Evolutionary conservation across 2,329 filamentous ascomycete genomes (phyloP).

Genomic region (Pseudofabraea citricarpa): DNA sequence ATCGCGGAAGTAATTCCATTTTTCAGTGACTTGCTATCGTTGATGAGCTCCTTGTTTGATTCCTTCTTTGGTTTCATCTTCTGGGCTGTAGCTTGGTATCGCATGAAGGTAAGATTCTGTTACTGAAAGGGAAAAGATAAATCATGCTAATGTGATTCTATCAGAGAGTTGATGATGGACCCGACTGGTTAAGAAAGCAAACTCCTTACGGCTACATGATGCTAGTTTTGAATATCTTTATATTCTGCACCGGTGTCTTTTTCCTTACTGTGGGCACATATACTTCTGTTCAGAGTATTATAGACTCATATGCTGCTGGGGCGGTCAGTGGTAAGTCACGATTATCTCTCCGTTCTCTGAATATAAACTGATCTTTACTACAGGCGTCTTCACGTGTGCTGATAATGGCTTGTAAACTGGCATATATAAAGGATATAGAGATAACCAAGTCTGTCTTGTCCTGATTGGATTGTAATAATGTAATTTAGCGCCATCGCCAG

Average conservation of each 20-base stretch:
- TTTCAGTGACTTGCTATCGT: conserved; percentile 67
- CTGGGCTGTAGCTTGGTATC: conserved; percentile 78
- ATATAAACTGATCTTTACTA: background rate
- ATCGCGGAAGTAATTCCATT: conserved; percentile 92
- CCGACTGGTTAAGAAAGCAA: conserved; percentile 30
- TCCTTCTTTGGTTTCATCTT: conserved; percentile 96
- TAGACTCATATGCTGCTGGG: conserved; percentile 63
- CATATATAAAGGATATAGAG: no score
- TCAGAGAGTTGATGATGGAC: conserved; percentile 54
- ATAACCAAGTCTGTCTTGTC: no score
- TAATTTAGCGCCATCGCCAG: no score
- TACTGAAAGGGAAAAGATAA: no score
- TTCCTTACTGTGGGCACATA: conserved; percentile 84
- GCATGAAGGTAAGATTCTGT: no score
- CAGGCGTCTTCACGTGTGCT: conserved; percentile 64
- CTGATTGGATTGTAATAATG: no score
- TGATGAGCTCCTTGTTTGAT: conserved; percentile 87
- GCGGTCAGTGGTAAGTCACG: conserved; percentile 57
- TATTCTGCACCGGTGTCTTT: conserved; percentile 73
- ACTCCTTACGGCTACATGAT: conserved; percentile 40
- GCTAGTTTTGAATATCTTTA: conserved; percentile 63
- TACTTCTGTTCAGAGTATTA: conserved; percentile 67
- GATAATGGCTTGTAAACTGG: conserved; percentile 52
- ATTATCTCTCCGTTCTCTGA: no score
- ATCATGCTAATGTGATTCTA: no score